Evolutionary conservation across 2,329 filamentous ascomycete species (phyloP), one percentile per base, ranked within the genome.

Genomic region (Monascus ruber): DNA sequence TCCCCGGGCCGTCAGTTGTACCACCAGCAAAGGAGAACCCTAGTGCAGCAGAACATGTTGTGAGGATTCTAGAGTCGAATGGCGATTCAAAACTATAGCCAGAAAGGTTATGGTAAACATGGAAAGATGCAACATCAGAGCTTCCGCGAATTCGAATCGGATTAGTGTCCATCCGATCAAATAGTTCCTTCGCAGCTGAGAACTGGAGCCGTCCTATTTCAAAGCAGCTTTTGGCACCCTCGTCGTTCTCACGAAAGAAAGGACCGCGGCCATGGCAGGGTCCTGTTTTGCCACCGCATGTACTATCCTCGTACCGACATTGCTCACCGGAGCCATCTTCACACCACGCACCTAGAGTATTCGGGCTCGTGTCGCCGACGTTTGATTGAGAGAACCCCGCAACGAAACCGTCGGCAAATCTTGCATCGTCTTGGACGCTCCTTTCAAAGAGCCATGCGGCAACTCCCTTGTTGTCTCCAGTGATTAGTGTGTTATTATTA

Each of bases 401-500:
- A 1, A 95, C 84, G 50, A 94, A 94, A 6, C 72, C 74, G 2
- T 77, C 67, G 0, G 75, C 72, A 28, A 79, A 77, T 11, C 66
- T 69, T 1, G 67, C 54, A 11, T 76, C 69, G n/a, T 60, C 62
- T 2, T 65, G 58, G 36, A 82, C 71, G 37, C 75, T 79, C 47
- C 82, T 74, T 58, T 96, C 89, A 38, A 95, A 81, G 8, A 94
- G 68, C 55, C 82, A 83, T 0, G 88, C 84, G 2, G 89, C 88
- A 5, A 94, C 85, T 8, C 89, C 89, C 65, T 96, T 96, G 68
- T 96, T 96, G 60, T 96, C 89, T n/a, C 85, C 89, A 2, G 87
- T 81, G 37, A 91, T 77, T 9, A 94, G 71, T 0, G 87, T 95
- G 63, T 94, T 94, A 64, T 95, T 95, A 39, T 84, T 83, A 24